phyloP scores from a whole-genome alignment of 495 filamentous ascomycete species.

The Annulohypoxylon stygium region DNA sequence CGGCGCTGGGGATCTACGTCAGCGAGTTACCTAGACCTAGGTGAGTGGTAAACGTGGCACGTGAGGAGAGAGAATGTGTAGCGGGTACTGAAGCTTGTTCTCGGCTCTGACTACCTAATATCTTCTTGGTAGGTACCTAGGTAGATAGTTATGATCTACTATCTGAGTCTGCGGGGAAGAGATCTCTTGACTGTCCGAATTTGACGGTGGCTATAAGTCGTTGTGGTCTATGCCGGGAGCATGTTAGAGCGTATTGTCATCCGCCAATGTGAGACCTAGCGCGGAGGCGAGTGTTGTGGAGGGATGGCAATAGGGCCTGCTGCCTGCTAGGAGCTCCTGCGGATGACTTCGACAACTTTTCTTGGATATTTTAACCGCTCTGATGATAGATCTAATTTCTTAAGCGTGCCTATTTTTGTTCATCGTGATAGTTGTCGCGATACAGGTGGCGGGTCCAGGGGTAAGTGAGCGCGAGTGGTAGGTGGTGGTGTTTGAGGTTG shows the following conservation, averaged over 20 bases:
- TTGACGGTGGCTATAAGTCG: slow-evolving; percentile 12
- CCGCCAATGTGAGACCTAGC: not conserved
- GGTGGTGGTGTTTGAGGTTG: not conserved
- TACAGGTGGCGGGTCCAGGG: no score
- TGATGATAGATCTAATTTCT: not conserved
- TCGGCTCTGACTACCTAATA: slow-evolving; percentile 5
- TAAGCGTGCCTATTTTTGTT: not conserved
- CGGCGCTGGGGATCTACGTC: not conserved
- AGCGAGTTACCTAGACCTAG: not conserved
- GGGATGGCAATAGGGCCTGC: slow-evolving; percentile 4
- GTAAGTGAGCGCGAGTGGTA: not conserved
- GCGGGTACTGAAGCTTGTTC: slow-evolving; percentile 31
- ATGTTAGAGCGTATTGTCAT: not conserved
- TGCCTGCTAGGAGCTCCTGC: slow-evolving; percentile 12
- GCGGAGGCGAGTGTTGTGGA: not conserved
- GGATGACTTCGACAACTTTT: not conserved
- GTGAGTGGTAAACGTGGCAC: slow-evolving; percentile 6
- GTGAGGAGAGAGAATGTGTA: slow-evolving; percentile 12
- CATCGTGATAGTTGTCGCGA: not conserved
- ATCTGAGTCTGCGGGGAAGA: slow-evolving; percentile 28
- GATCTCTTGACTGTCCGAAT: slow-evolving; percentile 37
- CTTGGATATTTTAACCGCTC: not conserved
- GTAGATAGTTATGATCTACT: slow-evolving; percentile 4
- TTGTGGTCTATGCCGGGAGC: slow-evolving; percentile 17
- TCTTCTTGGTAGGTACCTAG: not conserved